phyloP scores from a whole-genome alignment of 768 basidiomycete genomes.

The Psilocybe cyanescens region DNA sequence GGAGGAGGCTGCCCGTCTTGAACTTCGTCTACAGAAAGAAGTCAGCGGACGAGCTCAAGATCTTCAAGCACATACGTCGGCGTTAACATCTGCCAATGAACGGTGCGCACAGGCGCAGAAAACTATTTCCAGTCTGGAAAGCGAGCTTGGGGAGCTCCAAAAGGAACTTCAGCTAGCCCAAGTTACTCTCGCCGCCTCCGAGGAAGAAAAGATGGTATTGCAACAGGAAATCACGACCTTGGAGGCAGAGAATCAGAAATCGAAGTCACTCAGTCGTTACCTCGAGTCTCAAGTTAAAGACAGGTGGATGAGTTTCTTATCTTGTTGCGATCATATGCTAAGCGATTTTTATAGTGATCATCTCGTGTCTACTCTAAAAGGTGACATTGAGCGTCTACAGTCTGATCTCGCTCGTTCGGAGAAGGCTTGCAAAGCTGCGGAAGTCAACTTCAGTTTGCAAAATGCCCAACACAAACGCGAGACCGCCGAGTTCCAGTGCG shows the following conservation, averaged over 20 bases:
- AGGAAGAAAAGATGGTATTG: slow-evolving; percentile 54
- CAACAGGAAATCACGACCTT: slow-evolving; percentile 62
- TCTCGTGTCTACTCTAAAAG: slow-evolving; percentile 40
- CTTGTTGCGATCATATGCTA: neutral
- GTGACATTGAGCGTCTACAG: slow-evolving; percentile 44
- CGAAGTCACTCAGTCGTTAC: slow-evolving; percentile 60
- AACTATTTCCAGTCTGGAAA: slow-evolving; percentile 35
- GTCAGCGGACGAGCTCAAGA: slow-evolving; percentile 34
- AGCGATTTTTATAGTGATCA: slow-evolving; percentile 46
- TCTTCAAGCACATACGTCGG: slow-evolving; percentile 33
- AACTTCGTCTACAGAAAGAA: slow-evolving; percentile 42
- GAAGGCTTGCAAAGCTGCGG: slow-evolving; percentile 60
- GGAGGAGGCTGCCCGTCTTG: slow-evolving; percentile 41
- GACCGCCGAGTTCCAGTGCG: slow-evolving; percentile 57
- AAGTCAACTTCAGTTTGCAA: slow-evolving; percentile 69
- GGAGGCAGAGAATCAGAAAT: slow-evolving; percentile 69
- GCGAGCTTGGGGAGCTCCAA: slow-evolving; percentile 38
- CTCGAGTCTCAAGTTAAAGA: slow-evolving; percentile 68
- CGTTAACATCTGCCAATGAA: slow-evolving; percentile 32
- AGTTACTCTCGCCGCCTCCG: slow-evolving; percentile 35
- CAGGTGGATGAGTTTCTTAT: slow-evolving; percentile 42
- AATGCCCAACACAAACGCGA: slow-evolving; percentile 70
- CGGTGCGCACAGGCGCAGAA: slow-evolving; percentile 34
- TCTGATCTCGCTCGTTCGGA: slow-evolving; percentile 55
- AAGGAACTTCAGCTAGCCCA: slow-evolving; percentile 46